Evolutionary conservation across 2,329 filamentous ascomycete species (phyloP), one percentile per base, ranked within the genome.

Genomic region (Cryoendolithus antarcticus): DNA sequence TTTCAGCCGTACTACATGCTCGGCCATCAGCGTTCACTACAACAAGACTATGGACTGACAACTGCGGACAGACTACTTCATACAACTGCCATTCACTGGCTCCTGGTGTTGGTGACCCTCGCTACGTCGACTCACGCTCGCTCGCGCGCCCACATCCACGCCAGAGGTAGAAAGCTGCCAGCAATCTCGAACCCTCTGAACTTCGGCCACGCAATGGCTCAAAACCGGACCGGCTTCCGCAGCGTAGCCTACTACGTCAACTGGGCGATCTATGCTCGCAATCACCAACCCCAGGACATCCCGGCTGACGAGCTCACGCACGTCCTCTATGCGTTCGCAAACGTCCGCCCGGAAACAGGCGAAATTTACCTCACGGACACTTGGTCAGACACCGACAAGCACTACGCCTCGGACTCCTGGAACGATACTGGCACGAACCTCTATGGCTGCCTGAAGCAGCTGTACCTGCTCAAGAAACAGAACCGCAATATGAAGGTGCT

Each of bases 321-420:
- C 55, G 64, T 96, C 4, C 75, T 95, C 10, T 95, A 95, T 53
- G 72, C 88, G 10, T 96, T 96, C 62, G 89, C 85, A 55, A 93
- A 95, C 57, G 75, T 94, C 42, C 73, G 75, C 3, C 70, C 78
- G 2, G 83, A 89, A 3, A 76, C 72, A 27, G 89, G 89, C 36
- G 84, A 93, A 61, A 86, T 93, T 7, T 73, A 71, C 53, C 66
- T 84, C 6, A 79, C 74, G 1, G 83, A 91, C 51, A 61, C 66
- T 2, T 86, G 73, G 58, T 71, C 82, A 15, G 84, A 88, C 44
- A 51, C 64, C 1, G 67, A 86, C 38, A 84, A 81, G 53, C 79
- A 77, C 53, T 88, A 83, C 50, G 61, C 74, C 0, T 65, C 61
- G 9, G 83, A 89, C 55, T 80, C 74, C 1, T 80, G 74, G 67